phyloP scores from a whole-genome alignment of 1,284 basidiomycete genomes.

The Singerocomus rubriflavus region DNA sequence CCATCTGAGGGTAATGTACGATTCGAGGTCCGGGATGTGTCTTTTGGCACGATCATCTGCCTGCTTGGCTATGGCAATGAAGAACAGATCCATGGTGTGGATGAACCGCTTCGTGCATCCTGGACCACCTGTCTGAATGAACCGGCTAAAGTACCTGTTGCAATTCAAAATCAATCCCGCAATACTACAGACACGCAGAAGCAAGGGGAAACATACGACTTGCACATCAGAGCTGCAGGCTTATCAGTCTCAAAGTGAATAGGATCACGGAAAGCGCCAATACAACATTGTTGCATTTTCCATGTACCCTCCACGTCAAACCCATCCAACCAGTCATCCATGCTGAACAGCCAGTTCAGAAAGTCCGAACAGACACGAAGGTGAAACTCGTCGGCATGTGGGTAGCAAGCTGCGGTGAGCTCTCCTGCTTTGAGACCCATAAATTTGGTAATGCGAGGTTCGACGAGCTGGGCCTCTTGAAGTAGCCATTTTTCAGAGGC shows the following conservation, averaged over 20 bases:
- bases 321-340: slow-evolving; percentile 57
- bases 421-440: slow-evolving; percentile 64
- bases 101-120: slow-evolving; percentile 56
- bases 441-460: slow-evolving; percentile 49
- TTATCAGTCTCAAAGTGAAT: slow-evolving; percentile 45
- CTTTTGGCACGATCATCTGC: slow-evolving; percentile 49
- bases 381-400: slow-evolving; percentile 48
- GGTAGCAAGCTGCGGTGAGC: slow-evolving; percentile 64
- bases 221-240: slow-evolving; percentile 48
- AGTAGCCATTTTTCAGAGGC: slow-evolving; percentile 61
- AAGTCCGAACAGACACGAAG: slow-evolving; percentile 63
- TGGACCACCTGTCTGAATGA: slow-evolving; percentile 45
- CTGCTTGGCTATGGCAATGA: slow-evolving; percentile 52
- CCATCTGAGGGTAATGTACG: slow-evolving; percentile 54
- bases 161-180: slow-evolving; percentile 4
- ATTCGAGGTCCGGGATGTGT: slow-evolving; percentile 50
- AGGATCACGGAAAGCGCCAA: slow-evolving; percentile 51
- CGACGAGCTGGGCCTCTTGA: slow-evolving; percentile 47
- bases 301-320: slow-evolving; percentile 35
- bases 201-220: slow-evolving; percentile 44
- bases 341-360: slow-evolving; percentile 57
- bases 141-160: slow-evolving; percentile 50
- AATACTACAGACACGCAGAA: not conserved
- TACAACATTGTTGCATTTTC: slow-evolving; percentile 44
- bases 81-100: slow-evolving; percentile 52